phyloP scores from a whole-genome alignment of 1,284 basidiomycete genomes.

The Moesziomyces parantarcticus region DNA sequence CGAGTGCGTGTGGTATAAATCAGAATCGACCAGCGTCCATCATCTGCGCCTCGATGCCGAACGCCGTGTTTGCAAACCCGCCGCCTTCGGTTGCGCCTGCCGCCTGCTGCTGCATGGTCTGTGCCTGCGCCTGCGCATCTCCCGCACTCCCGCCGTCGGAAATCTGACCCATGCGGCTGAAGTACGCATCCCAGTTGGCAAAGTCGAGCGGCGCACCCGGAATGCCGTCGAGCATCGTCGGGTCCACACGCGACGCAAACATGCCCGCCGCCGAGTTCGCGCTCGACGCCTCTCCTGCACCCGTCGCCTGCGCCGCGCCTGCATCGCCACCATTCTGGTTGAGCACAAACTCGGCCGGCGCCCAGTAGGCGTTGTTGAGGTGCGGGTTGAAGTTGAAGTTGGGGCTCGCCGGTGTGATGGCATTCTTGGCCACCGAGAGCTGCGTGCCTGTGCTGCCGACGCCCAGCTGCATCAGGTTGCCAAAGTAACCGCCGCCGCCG shows the following conservation, averaged over 20 bases:
- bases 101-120: background rate
- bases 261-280: conserved; percentile 4
- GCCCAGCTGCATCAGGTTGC: conserved; percentile 13
- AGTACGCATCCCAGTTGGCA: conserved; percentile 52
- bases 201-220: conserved; percentile 52
- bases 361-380: conserved; percentile 54
- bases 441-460: conserved; percentile 8
- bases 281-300: background rate
- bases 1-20: conserved; percentile 1
- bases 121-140: background rate
- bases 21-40: conserved; percentile 46
- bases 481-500: conserved; percentile 9
- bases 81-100: conserved; percentile 3
- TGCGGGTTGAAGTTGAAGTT: conserved; percentile 57
- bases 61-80: conserved; percentile 28
- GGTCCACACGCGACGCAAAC: conserved; percentile 24
- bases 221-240: conserved; percentile 46
- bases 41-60: conserved; percentile 48
- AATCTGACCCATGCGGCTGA: conserved; percentile 21
- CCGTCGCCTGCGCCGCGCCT: conserved; percentile 5
- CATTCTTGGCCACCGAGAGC: conserved; percentile 34
- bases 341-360: conserved; percentile 32
- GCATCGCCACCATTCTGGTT: background rate
- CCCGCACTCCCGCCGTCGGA: background rate
- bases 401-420: conserved; percentile 27